Conservation (phyloP, 805 yeast genomes). For the Saturnispora sekii region DNA sequence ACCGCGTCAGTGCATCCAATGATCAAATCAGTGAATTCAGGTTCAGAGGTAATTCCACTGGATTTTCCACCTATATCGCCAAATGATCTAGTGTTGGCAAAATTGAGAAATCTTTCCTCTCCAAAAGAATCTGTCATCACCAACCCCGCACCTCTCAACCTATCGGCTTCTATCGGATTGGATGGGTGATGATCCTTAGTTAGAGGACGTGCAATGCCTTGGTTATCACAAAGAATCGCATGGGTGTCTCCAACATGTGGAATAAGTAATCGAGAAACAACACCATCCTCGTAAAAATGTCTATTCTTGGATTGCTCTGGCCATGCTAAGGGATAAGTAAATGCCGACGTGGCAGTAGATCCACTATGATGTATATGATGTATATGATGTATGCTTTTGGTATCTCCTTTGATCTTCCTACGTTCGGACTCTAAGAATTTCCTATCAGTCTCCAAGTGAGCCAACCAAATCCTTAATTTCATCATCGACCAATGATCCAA, state of each 20-base stretch:
- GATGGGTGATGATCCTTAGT: conserved; percentile 84
- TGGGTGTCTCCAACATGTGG: conserved; percentile 93
- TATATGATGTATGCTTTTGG: not conserved
- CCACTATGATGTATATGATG: conserved; percentile 18
- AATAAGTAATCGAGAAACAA: conserved; percentile 57
- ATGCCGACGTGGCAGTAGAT: conserved; percentile 29
- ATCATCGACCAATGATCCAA: conserved; percentile 42
- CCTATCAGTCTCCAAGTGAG: conserved; percentile 59
- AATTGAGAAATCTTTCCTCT: conserved; percentile 66
- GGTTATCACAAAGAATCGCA: conserved; percentile 72
- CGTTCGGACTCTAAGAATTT: conserved; percentile 35
- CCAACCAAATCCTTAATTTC: conserved; percentile 47
- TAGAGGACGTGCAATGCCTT: conserved; percentile 70
- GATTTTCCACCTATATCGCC: conserved; percentile 80
- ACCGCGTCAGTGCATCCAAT: conserved; percentile 51
- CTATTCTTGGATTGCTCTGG: conserved; percentile 20
- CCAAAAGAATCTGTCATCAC: conserved; percentile 88
- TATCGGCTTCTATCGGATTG: conserved; percentile 62
- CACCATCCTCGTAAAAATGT: conserved; percentile 56
- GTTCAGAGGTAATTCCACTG: conserved; percentile 86
- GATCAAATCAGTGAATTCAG: conserved; percentile 64
- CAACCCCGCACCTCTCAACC: conserved; percentile 57
- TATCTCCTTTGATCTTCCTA: conserved; percentile 13
- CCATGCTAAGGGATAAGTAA: conserved; percentile 25
- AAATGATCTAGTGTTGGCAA: conserved; percentile 89